Conservation (phyloP, 192 early-diverging fungal genomes). For the Mortierella antarctica region DNA sequence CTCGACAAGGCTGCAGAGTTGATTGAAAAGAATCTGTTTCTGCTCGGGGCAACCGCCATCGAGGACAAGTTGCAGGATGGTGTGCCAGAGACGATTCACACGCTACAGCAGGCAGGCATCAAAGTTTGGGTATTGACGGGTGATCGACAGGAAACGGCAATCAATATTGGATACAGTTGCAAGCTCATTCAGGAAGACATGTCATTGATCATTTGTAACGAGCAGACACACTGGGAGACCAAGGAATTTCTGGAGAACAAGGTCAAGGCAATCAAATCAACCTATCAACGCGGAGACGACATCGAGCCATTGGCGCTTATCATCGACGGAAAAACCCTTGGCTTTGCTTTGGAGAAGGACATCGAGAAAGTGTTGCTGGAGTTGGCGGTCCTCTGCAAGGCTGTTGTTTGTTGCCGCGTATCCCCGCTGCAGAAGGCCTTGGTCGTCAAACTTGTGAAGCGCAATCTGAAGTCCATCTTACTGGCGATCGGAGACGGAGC, state of each 20-base stretch:
- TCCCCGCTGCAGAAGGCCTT: slow-evolving; percentile 98
- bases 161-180: slow-evolving; percentile 98
- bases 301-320: slow-evolving; percentile 85
- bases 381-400: slow-evolving; percentile 91
- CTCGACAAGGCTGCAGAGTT: slow-evolving; percentile 94
- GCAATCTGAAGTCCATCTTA: slow-evolving; percentile 86
- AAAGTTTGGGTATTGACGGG: slow-evolving; percentile 99
- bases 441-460: slow-evolving; percentile 98
- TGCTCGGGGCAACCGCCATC: slow-evolving; percentile 97
- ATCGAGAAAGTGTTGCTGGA: slow-evolving; percentile 85
- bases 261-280: slow-evolving; percentile 80
- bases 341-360: slow-evolving; percentile 93
- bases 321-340: slow-evolving; percentile 94
- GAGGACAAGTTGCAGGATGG: slow-evolving; percentile 99
- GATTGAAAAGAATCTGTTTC: slow-evolving; percentile 92
- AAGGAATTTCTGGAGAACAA: slow-evolving; percentile 93
- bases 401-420: slow-evolving; percentile 98
- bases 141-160: slow-evolving; percentile 98
- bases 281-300: slow-evolving; percentile 55
- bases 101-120: slow-evolving; percentile 94
- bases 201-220: slow-evolving; percentile 93
- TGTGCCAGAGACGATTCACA: slow-evolving; percentile 98
- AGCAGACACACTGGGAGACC: slow-evolving; percentile 90
- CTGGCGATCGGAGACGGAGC: slow-evolving; percentile 99
- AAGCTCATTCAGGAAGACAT: slow-evolving; percentile 97